A percentile compares a stretch with the other conserved stretches of the same genome.
Evolutionary conservation across 352 stramenopile genomes (phyloP).

Genomic region (Pythium dissimile): DNA sequence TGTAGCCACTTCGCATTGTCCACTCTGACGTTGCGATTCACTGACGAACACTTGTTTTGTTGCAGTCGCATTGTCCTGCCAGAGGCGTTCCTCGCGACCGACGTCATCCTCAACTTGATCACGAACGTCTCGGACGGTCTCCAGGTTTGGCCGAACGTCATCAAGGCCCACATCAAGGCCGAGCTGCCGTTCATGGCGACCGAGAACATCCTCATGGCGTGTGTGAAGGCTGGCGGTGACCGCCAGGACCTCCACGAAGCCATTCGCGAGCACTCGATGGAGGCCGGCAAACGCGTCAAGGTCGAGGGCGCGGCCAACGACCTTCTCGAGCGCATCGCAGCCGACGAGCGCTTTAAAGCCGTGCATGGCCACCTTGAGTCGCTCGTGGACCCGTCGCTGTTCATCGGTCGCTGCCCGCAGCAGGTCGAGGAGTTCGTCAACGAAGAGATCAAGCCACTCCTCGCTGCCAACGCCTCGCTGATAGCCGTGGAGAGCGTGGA

Average conservation of each 20-base stretch:
- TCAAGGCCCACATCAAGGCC: slow-evolving; percentile 96
- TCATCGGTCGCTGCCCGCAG: slow-evolving; percentile 96
- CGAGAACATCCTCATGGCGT: slow-evolving; percentile 99
- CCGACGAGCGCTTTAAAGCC: slow-evolving; percentile 91
- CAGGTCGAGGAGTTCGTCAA: slow-evolving; percentile 95
- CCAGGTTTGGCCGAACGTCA: slow-evolving; percentile 94
- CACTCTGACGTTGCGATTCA: not conserved
- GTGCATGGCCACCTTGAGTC: slow-evolving; percentile 95
- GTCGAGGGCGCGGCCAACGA: slow-evolving; percentile 97
- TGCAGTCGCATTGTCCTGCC: slow-evolving; percentile 94
- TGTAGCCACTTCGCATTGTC: slow-evolving; percentile 4
- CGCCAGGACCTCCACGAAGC: slow-evolving; percentile 95
- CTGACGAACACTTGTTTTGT: not conserved
- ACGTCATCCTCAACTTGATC: slow-evolving; percentile 98
- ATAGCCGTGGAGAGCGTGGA: slow-evolving; percentile 93
- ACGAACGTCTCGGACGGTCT: slow-evolving; percentile 97
- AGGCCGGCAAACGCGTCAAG: slow-evolving; percentile 96
- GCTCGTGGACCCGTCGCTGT: slow-evolving; percentile 96
- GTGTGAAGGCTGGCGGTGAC: slow-evolving; percentile 97
- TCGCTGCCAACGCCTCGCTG: slow-evolving; percentile 87
- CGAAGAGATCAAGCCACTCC: slow-evolving; percentile 93
- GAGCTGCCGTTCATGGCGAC: slow-evolving; percentile 99
- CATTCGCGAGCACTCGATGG: slow-evolving; percentile 99
- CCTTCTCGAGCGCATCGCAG: slow-evolving; percentile 95
- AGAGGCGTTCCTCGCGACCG: slow-evolving; percentile 96